Percentiles rank a stretch among this genome's conserved stretches.
phyloP scores from a whole-genome alignment of 2,329 filamentous ascomycete genomes.

The Fusarium sp. region DNA sequence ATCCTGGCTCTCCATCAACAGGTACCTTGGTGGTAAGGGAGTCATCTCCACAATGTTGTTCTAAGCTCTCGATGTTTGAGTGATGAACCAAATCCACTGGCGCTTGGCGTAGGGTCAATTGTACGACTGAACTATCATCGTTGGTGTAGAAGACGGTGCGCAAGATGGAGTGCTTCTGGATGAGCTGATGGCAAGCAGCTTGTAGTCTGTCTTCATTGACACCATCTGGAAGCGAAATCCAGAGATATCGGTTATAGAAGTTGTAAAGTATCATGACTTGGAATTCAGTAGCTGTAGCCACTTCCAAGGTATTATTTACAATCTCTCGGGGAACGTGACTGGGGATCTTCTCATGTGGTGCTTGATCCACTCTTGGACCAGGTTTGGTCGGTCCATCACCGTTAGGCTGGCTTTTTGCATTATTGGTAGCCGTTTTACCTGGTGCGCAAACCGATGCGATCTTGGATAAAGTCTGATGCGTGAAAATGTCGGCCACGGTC shows the following conservation, averaged over 20 bases:
- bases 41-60: not conserved
- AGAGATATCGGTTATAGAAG: constrained; percentile 9
- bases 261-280: constrained; percentile 6
- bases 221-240: not conserved
- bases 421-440: fast-evolving
- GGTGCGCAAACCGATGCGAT: not conserved
- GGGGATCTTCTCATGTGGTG: not conserved
- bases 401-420: fast-evolving
- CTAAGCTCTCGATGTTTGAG: not conserved
- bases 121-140: not conserved
- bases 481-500: constrained; percentile 1
- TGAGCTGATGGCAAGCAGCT: not conserved
- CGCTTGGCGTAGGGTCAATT: not conserved
- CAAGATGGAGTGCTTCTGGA: constrained; percentile 12
- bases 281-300: not conserved
- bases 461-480: not conserved
- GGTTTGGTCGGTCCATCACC: fast-evolving
- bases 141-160: constrained; percentile 4
- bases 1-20: not conserved
- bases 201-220: not conserved
- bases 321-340: not conserved
- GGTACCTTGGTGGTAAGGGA: not conserved
- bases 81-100: not conserved
- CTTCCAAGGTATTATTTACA: not conserved
- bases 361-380: not conserved